Evolutionary conservation across 345 rosid genomes (phyloP), one percentile per base, ranked within the genome.

Genomic region (Brassica rapa): DNA sequence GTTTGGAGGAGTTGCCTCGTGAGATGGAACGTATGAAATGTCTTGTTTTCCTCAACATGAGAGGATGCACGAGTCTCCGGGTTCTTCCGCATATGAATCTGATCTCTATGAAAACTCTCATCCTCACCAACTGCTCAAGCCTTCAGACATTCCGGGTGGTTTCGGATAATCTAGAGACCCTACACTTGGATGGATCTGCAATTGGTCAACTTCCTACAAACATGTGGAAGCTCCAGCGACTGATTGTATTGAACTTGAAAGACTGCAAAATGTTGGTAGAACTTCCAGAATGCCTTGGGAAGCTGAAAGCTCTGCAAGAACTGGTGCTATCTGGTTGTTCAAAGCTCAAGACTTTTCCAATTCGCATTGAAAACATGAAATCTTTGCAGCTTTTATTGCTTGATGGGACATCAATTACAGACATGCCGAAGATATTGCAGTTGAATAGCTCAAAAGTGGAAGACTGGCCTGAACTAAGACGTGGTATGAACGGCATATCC

Each of bases 111-210:
- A 70, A 56, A 66, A 59, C 72, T 75, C 73, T 69, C 49, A 71
- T 57, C 66, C 81, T 60, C 19, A 77, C 15, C 43, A 62, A 71
- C 4, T 86, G 89, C 80, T 21, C 14, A 51, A 77, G 12, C 12
- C 53, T 83, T 53, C 0, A 32, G 16, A 1, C 10, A 0, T 73
- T 83, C 10, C n/a, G 10, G 14, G 65, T 70, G 25, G 43, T 83
- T 8, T 65, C 78, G 0, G 8, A 67, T 0, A 71, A 72, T 32
- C 43, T 84, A 2, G 10, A 70, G 12, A 16, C 51, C 15, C 24
- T 82, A 63, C 0, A 30, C 25, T 73, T 82, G 4, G 74, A 19
- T 62, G 85, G 71, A n/a, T 67, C 77, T 12, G 29, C 61, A 0
- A 71, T 85, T 2, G 0, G 6, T 33, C 61, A 77, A 24, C 68